phyloP scores from a whole-genome alignment of 768 basidiomycete genomes.

The Podaxis sp. region DNA sequence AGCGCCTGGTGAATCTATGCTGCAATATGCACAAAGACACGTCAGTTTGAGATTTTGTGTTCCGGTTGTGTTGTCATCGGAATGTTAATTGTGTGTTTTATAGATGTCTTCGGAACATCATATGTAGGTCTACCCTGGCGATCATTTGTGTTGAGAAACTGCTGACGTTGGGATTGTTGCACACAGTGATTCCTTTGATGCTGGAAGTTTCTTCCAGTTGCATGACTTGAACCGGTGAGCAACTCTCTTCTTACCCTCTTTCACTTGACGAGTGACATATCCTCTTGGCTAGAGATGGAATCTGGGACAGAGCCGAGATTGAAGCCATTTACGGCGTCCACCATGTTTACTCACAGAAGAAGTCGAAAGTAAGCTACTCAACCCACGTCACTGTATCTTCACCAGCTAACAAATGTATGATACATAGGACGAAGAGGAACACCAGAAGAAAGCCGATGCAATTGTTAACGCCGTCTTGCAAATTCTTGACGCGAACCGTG shows the following conservation, averaged over 20 bases:
- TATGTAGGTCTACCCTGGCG: constrained; percentile 44
- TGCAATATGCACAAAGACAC: constrained; percentile 86
- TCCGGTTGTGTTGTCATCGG: not conserved
- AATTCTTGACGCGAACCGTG: constrained; percentile 67
- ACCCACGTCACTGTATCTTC: not conserved
- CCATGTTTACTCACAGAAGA: constrained; percentile 82
- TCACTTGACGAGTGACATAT: not conserved
- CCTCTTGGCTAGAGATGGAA: constrained; percentile 54
- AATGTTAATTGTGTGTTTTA: constrained; percentile 6
- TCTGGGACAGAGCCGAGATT: constrained; percentile 84
- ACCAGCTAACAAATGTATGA: not conserved
- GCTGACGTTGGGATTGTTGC: not conserved
- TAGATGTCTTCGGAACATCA: constrained; percentile 91
- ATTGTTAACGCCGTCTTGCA: constrained; percentile 71
- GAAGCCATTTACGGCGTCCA: constrained; percentile 96
- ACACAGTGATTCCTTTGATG: constrained; percentile 73
- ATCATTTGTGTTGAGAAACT: not conserved
- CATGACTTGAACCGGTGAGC: constrained; percentile 86
- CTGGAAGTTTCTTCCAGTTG: constrained; percentile 88
- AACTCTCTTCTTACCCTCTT: not conserved
- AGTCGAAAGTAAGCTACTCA: constrained; percentile 51
- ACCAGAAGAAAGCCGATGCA: constrained; percentile 75
- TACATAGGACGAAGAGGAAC: constrained; percentile 69
- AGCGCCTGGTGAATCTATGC: constrained; percentile 54
- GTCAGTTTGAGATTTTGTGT: constrained; percentile 45